Evolutionary conservation across 768 basidiomycete species (phyloP).

Genomic region (Tulasnella calospora): DNA sequence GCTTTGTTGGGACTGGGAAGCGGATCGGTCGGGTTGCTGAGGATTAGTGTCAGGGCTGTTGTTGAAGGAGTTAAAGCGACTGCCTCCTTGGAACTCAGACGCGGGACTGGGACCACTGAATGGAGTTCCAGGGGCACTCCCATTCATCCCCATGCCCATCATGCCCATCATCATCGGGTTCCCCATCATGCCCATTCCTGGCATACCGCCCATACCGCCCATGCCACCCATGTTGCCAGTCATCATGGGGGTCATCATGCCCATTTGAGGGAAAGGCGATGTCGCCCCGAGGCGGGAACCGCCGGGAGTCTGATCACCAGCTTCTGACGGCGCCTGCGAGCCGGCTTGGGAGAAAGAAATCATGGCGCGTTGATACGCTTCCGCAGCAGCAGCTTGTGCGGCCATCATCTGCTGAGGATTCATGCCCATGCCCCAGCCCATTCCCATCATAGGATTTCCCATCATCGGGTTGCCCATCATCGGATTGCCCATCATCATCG

Average conservation of each 20-base stretch:
- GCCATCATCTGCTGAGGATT: slow-evolving; percentile 68
- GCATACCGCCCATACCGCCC: slow-evolving; percentile 34
- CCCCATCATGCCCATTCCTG: slow-evolving; percentile 14
- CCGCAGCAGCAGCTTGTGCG: slow-evolving; percentile 65
- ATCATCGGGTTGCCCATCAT: slow-evolving; percentile 29
- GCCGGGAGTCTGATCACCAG: slow-evolving; percentile 20
- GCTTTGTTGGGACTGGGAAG: neutral
- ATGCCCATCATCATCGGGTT: slow-evolving; percentile 29
- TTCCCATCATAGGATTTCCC: slow-evolving; percentile 49
- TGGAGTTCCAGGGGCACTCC: slow-evolving; percentile 3
- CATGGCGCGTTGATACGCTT: slow-evolving; percentile 62
- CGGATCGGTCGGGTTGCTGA: slow-evolving; percentile 17
- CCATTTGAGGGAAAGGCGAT: slow-evolving; percentile 28
- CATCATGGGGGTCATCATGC: slow-evolving; percentile 28
- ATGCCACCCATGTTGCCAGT: slow-evolving; percentile 37
- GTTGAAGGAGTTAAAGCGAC: neutral
- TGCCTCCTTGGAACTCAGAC: neutral
- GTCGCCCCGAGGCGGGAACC: slow-evolving; percentile 22
- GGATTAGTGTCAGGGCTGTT: neutral
- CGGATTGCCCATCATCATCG: slow-evolving; percentile 30
- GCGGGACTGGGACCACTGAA: neutral
- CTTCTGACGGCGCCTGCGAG: slow-evolving; percentile 31
- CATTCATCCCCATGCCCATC: slow-evolving; percentile 27
- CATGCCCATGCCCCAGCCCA: slow-evolving; percentile 36
- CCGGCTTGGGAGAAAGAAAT: slow-evolving; percentile 35